Conservation (phyloP, 306 rosid species). For the Luffa acutangula region DNA sequence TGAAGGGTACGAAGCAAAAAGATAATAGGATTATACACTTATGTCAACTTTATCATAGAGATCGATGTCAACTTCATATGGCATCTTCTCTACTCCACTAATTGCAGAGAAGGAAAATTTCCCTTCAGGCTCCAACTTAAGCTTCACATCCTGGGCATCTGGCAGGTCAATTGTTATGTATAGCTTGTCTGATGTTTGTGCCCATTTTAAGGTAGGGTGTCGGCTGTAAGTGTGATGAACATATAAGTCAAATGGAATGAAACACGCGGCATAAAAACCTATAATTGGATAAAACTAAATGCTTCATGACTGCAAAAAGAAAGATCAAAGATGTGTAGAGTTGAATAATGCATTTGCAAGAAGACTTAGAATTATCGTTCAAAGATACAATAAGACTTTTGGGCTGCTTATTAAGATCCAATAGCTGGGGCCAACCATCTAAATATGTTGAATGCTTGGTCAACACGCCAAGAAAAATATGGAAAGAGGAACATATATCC, state of each 20-base stretch:
- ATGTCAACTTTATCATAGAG: conserved; percentile 47
- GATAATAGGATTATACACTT: conserved; percentile 16
- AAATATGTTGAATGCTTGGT: neutral
- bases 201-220: conserved; percentile 70
- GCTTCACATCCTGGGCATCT: conserved; percentile 60
- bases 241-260: neutral
- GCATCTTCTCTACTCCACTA: conserved; percentile 32
- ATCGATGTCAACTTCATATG: conserved; percentile 49
- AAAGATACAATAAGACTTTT: neutral
- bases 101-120: conserved; percentile 52
- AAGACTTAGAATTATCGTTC: neutral
- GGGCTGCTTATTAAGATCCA: neutral
- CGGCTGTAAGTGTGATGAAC: conserved; percentile 29
- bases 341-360: neutral
- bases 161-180: conserved; percentile 51
- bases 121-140: conserved; percentile 62
- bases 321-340: neutral
- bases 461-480: neutral
- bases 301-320: neutral
- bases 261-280: neutral
- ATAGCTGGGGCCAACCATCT: neutral
- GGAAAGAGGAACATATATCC: neutral
- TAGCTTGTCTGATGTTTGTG: conserved; percentile 48
- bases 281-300: neutral
- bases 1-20: neutral